Evolutionary conservation across 345 rosid genomes (phyloP).

Genomic region (Bruguiera sexangula): DNA sequence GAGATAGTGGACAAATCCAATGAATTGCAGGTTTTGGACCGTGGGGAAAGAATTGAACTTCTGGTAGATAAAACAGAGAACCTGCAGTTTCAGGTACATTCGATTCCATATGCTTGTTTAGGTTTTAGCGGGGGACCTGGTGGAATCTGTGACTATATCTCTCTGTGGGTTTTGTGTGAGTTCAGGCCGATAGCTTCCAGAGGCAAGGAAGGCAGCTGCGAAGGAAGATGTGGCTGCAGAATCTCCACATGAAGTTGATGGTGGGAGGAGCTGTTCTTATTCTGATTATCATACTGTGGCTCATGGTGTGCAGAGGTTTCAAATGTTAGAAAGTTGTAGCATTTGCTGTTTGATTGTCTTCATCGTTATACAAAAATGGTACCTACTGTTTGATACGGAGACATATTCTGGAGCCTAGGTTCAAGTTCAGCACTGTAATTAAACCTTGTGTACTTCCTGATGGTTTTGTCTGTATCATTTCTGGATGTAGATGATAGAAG

Average conservation of each 20-base stretch:
- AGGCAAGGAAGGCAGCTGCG: conserved; percentile 92
- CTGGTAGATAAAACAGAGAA: conserved; percentile 88
- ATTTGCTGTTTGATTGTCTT: too few species aligned
- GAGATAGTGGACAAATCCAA: neutral
- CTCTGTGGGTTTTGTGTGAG: conserved; percentile 2
- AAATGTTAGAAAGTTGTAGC: conserved; percentile 39
- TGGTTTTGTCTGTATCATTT: neutral
- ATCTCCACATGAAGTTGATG: conserved; percentile 77
- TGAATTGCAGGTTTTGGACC: conserved; percentile 74
- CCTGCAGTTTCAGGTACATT: conserved; percentile 76
- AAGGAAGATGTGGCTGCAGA: conserved; percentile 96
- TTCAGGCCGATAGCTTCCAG: conserved; percentile 92
- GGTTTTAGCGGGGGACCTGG: neutral
- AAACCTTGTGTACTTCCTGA: neutral
- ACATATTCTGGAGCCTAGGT: too few species aligned
- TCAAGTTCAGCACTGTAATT: neutral
- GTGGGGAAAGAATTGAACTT: conserved; percentile 93
- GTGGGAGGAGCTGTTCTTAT: conserved; percentile 60
- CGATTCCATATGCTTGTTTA: neutral
- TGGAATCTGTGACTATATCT: too few species aligned
- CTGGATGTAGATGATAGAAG: too few species aligned
- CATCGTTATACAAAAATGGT: neutral
- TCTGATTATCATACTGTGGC: conserved; percentile 65
- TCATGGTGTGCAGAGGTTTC: conserved; percentile 66
- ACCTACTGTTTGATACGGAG: neutral